Percentiles rank a stretch among this genome's conserved stretches.
Evolutionary conservation across 345 rosid species (phyloP).

Genomic region (Corchorus olitorius): DNA sequence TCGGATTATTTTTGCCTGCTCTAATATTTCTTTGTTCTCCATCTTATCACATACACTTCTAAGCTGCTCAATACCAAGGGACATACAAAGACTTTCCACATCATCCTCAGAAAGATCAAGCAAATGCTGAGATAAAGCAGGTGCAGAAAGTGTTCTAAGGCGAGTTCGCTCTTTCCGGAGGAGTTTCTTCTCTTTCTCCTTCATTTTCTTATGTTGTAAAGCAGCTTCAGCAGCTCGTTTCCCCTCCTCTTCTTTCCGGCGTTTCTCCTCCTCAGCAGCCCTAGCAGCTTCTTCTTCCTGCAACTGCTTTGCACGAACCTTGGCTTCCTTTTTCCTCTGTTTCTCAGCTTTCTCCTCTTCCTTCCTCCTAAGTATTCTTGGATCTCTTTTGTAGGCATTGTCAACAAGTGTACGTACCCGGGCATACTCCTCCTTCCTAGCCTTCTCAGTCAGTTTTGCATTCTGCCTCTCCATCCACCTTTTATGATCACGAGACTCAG

Average conservation of each 20-base stretch:
- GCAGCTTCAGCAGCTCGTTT: conserved; percentile 83
- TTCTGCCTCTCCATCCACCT: conserved; percentile 99
- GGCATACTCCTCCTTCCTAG: conserved; percentile 92
- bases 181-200: conserved; percentile 95
- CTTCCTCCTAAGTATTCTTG: conserved; percentile 76
- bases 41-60: conserved; percentile 73
- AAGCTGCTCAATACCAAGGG: conserved; percentile 66
- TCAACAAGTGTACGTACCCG: conserved; percentile 85
- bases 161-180: conserved; percentile 85
- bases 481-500: conserved; percentile 95
- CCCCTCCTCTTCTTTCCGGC: conserved; percentile 74
- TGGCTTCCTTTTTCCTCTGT: conserved; percentile 86
- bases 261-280: conserved; percentile 84
- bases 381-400: conserved; percentile 92
- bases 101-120: conserved; percentile 64
- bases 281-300: conserved; percentile 89
- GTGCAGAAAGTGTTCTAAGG: conserved; percentile 75
- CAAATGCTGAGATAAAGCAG: conserved; percentile 54
- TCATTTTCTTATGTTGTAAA: conserved; percentile 72
- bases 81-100: conserved; percentile 82
- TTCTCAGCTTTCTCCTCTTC: conserved; percentile 88
- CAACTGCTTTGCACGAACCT: conserved; percentile 75
- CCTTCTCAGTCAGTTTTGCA: conserved; percentile 76
- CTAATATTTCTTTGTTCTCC: conserved; percentile 63
- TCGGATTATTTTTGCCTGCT: conserved; percentile 60